Evolutionary conservation across 2,329 filamentous ascomycete species (phyloP).

Genomic region (Corniculantispora saksenae): DNA sequence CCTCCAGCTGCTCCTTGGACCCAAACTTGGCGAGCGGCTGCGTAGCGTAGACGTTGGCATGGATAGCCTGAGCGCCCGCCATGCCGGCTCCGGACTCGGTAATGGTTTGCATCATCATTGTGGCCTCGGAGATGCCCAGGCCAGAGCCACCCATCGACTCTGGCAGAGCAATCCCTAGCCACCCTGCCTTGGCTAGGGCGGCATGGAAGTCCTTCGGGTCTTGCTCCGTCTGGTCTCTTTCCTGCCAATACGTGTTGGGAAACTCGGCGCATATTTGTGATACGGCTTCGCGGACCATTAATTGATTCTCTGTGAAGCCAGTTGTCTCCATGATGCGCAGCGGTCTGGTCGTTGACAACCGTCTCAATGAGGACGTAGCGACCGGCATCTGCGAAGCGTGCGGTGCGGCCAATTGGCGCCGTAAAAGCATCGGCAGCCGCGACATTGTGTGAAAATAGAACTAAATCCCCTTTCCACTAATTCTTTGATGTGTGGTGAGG

Average conservation of each 20-base stretch:
- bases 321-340: conserved; percentile 66
- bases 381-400: background rate
- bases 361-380: background rate
- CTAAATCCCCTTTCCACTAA: too few species aligned
- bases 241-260: conserved; percentile 75
- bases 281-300: conserved; percentile 72
- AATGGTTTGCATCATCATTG: conserved; percentile 86
- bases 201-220: conserved; percentile 78
- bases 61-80: conserved; percentile 65
- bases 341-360: conserved; percentile 39
- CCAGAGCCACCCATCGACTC: conserved; percentile 74
- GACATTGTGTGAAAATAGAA: background rate
- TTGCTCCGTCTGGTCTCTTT: conserved; percentile 67
- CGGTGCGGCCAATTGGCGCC: background rate
- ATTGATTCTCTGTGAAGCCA: conserved; percentile 71
- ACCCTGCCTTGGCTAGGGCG: conserved; percentile 72
- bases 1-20: conserved; percentile 61
- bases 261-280: conserved; percentile 69
- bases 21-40: conserved; percentile 75
- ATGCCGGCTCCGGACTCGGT: conserved; percentile 78
- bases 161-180: conserved; percentile 79
- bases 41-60: conserved; percentile 72
- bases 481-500: background rate
- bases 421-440: background rate
- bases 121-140: conserved; percentile 77